Evolutionary conservation across 1,284 basidiomycete genomes (phyloP), one percentile per base, ranked within the genome.

Genomic region (Gymnopus androsaceus): DNA sequence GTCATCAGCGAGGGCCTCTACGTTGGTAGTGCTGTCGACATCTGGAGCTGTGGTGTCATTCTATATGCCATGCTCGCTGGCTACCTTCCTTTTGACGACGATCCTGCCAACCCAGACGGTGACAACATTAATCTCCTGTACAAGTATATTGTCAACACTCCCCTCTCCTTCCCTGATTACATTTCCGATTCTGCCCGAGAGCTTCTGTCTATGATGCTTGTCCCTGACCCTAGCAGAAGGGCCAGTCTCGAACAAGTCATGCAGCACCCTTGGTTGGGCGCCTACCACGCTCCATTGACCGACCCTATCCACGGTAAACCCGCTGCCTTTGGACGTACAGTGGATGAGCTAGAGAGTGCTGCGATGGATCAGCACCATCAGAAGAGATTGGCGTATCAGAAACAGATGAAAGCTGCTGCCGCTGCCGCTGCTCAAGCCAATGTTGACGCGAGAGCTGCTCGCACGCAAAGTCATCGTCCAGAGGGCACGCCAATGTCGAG

Each of bases 51-150:
- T 65, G 97, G 97, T 60, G 97, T 99, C 62, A 99, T 99, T 65
- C 83, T 99, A 5, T 99, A 98, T 71, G 97, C 97, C 55, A 99
- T 99, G 96, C 85, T 99, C 11, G 95, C 96, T 1, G 97, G 97
- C 7, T 99, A 99, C 69, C 87, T 99, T 30, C 97, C 97, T n/a
- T 99, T 98, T 72, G 97, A 99, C 73, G 97, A 99, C 71, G 97
- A 99, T 73, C 97, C 97, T 1, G 90, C 89, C 30, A 99, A 99
- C 72, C 97, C 97, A 3, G 97, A 99, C 61, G 97, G 97, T 56
- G 95, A 99, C 77, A 99, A 99, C 75, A 99, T 99, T 81, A 99
- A 98, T 69, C 80, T 98, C n/a, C 79, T 99, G 50, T 99, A 99
- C 86, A 95, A 93, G 72, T 99, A 99, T 76, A 99, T 99, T 73